Evolutionary conservation across 495 filamentous ascomycete genomes (phyloP).

Genomic region (Ramalina peruviana): DNA sequence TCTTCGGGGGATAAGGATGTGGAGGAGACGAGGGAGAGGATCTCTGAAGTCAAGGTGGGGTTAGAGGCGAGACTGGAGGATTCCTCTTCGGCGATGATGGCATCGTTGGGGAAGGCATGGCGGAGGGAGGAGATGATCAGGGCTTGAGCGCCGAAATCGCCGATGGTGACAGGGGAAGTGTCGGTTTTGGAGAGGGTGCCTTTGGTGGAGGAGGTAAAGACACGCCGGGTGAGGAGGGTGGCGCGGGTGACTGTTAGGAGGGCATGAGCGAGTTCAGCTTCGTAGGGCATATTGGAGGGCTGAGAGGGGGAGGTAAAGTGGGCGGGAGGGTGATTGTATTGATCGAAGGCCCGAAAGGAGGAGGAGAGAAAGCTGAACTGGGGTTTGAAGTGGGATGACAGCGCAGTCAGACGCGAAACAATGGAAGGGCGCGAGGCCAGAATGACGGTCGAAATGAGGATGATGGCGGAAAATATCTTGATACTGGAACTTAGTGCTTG

Average conservation of each 20-base stretch:
- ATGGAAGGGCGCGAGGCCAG: not conserved
- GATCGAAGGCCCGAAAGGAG: not conserved
- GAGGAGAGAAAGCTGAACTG: not conserved
- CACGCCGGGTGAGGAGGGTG: constrained; percentile 72
- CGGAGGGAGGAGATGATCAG: constrained; percentile 83
- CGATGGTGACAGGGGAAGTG: constrained; percentile 90
- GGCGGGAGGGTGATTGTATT: not conserved
- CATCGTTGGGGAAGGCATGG: constrained; percentile 77
- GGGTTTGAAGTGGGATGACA: not conserved
- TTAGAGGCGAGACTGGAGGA: constrained; percentile 61
- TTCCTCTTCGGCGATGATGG: constrained; percentile 93
- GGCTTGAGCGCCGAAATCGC: constrained; percentile 95
- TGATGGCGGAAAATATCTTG: not conserved
- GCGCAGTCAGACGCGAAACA: not conserved
- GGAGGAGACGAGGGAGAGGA: constrained; percentile 68
- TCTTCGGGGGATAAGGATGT: constrained; percentile 55
- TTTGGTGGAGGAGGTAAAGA: constrained; percentile 86
- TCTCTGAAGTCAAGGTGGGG: constrained; percentile 42
- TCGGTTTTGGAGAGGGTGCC: constrained; percentile 89
- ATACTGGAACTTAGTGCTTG: no score
- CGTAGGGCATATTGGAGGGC: constrained; percentile 41
- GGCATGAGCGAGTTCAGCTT: constrained; percentile 70
- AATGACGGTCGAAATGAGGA: not conserved
- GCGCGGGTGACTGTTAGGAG: constrained; percentile 88
- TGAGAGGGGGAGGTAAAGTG: constrained; percentile 11